Conservation (phyloP, 495 filamentous ascomycete species). For the Viridothelium virens region DNA sequence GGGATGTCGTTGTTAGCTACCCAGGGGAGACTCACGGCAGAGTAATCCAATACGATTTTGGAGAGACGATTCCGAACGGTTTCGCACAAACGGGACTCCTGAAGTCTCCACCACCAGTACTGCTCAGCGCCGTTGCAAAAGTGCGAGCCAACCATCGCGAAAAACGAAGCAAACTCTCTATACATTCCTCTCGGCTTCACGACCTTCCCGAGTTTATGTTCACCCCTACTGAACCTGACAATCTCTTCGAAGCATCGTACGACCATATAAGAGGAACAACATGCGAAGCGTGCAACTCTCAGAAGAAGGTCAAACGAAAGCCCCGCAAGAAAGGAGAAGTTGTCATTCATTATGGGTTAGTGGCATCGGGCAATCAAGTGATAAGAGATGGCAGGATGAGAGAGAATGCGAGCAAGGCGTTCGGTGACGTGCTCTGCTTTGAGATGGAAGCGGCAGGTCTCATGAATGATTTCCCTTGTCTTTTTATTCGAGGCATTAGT, state of each 20-base stretch:
- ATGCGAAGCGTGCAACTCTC: conserved; percentile 7
- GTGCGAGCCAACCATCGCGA: too few relatives aligned
- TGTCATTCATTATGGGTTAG: conserved; percentile 32
- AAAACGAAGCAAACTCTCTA: too few relatives aligned
- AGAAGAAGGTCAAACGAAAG: background rate
- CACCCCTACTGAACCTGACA: too few relatives aligned
- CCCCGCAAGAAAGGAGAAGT: conserved; percentile 10
- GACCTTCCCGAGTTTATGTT: too few relatives aligned
- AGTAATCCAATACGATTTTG: background rate
- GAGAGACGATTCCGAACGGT: background rate
- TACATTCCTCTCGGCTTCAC: too few relatives aligned
- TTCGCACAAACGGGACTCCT: background rate
- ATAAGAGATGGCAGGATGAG: conserved; percentile 29
- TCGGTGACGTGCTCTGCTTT: conserved; percentile 22
- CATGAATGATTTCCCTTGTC: conserved; percentile 23
- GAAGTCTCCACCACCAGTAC: background rate
- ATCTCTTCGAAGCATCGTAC: conserved; percentile 14
- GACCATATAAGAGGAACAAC: conserved; percentile 6
- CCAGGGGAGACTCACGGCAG: too few relatives aligned
- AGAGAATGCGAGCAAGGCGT: conserved; percentile 15
- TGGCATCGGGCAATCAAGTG: conserved; percentile 37
- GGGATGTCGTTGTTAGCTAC: background rate
- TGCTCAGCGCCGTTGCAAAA: too few relatives aligned
- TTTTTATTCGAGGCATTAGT: conserved; percentile 29
- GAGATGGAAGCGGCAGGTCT: conserved; percentile 30